A percentile compares a stretch with the other conserved stretches of the same genome.
Conservation (phyloP, 352 stramenopile species). For the Phytophthora cactorum region DNA sequence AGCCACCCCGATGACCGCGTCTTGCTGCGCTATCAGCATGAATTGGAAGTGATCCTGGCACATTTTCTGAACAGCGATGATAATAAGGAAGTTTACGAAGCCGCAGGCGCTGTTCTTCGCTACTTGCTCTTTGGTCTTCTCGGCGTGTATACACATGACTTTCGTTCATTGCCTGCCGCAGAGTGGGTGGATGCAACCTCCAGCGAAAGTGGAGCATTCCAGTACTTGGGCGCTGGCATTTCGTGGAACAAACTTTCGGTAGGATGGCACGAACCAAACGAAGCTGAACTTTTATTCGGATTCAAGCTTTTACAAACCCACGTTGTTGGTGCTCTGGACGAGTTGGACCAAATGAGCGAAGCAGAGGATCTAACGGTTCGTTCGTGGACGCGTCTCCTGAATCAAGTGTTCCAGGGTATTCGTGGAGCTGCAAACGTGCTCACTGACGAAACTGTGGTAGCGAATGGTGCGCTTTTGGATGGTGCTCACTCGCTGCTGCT, state of each 20-base stretch:
- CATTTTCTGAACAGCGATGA: constrained; percentile 55
- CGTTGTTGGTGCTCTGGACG: constrained; percentile 40
- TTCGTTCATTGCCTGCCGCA: constrained; percentile 55
- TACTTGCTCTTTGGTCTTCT: constrained; percentile 55
- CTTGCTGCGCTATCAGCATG: constrained; percentile 45
- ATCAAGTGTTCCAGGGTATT: constrained; percentile 52
- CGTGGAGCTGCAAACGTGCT: constrained; percentile 60
- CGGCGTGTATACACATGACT: constrained; percentile 65
- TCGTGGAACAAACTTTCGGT: constrained; percentile 60
- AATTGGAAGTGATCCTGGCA: constrained; percentile 49
- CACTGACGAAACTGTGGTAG: constrained; percentile 40
- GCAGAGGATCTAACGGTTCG: constrained; percentile 46
- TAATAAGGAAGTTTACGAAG: constrained; percentile 67
- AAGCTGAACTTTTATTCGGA: constrained; percentile 59
- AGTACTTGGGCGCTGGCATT: constrained; percentile 61
- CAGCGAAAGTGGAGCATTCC: constrained; percentile 51
- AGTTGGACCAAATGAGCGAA: constrained; percentile 33
- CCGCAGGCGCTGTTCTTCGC: constrained; percentile 46
- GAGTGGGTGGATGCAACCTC: constrained; percentile 55
- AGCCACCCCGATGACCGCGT: constrained; percentile 34
- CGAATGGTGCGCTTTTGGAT: constrained; percentile 39
- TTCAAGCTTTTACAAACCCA: constrained; percentile 60
- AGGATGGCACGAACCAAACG: constrained; percentile 70
- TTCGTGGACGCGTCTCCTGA: constrained; percentile 53
- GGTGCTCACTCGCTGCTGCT: constrained; percentile 51